These are phyloP conservation scores for Auricularia heimuer DNA, from an alignment of 768 basidiomycete genomes.

Conservation along the genomic window DNA sequence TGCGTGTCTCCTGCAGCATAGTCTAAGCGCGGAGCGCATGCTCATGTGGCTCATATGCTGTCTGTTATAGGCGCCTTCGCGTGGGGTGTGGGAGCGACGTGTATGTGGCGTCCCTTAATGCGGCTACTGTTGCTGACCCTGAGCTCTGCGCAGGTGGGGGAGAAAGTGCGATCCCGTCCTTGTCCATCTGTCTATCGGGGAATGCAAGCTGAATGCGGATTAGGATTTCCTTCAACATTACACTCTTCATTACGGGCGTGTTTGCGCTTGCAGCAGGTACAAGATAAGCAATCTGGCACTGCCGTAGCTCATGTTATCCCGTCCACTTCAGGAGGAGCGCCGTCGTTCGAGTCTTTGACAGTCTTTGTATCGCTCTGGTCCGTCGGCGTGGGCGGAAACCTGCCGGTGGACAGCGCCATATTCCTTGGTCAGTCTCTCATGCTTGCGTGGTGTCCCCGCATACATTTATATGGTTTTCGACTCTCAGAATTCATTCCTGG, in stretches of 20 bases:
- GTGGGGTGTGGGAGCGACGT: conserved; percentile 61
- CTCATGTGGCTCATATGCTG: too few relatives aligned
- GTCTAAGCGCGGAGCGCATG: too few relatives aligned
- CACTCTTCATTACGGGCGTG: conserved; percentile 53
- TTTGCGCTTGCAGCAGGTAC: conserved; percentile 59
- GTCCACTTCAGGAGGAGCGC: conserved; percentile 2
- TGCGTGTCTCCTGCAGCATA: not conserved
- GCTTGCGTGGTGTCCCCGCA: not conserved
- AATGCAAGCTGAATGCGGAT: conserved; percentile 2
- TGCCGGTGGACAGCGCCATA: conserved; percentile 67
- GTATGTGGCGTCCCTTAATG: not conserved
- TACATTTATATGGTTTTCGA: not conserved
- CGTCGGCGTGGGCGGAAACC: conserved; percentile 63
- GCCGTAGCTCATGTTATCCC: conserved; percentile 15
- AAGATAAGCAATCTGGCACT: conserved; percentile 31
- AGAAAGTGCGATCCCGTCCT: conserved; percentile 32
- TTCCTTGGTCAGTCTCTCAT: conserved; percentile 43
- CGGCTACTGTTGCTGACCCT: not conserved
- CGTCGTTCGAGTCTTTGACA: conserved; percentile 33
- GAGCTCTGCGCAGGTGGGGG: conserved; percentile 35
- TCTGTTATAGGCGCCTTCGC: conserved; percentile 58
- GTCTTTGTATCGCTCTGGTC: conserved; percentile 48
- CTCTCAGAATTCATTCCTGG: conserved; percentile 57
- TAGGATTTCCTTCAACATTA: conserved; percentile 62
- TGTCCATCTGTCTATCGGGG: not conserved